Evolutionary conservation across 495 filamentous ascomycete species (phyloP).

Genomic region (Hypoxylon intermedium): DNA sequence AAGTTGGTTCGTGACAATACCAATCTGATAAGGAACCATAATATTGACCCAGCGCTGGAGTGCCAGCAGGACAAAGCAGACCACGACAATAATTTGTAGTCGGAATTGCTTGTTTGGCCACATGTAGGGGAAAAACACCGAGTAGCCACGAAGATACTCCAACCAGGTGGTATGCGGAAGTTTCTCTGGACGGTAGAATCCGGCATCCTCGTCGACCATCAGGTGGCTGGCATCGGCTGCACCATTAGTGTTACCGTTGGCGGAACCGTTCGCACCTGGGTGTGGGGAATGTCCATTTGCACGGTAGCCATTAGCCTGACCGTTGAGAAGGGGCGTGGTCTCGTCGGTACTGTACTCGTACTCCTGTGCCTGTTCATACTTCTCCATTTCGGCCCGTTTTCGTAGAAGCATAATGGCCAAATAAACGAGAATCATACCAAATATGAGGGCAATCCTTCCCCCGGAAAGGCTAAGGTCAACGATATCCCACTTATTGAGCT

Average conservation of each 20-base stretch:
- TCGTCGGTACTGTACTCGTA: slow-evolving; percentile 55
- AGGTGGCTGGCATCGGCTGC: slow-evolving; percentile 39
- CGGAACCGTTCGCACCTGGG: slow-evolving; percentile 34
- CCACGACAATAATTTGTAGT: slow-evolving; percentile 76
- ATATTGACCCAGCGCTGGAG: slow-evolving; percentile 82
- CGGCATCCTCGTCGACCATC: slow-evolving; percentile 54
- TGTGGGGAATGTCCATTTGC: slow-evolving; percentile 39
- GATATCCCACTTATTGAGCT: slow-evolving; percentile 55
- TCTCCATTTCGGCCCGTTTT: slow-evolving; percentile 43
- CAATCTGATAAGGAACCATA: slow-evolving; percentile 78
- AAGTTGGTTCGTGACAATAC: slow-evolving; percentile 73
- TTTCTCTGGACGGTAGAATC: slow-evolving; percentile 60
- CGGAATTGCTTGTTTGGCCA: slow-evolving; percentile 75
- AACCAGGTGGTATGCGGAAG: slow-evolving; percentile 64
- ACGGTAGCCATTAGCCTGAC: slow-evolving; percentile 44
- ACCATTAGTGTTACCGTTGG: slow-evolving; percentile 39
- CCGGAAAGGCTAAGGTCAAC: slow-evolving; percentile 57
- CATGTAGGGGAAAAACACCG: slow-evolving; percentile 89
- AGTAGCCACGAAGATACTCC: slow-evolving; percentile 89
- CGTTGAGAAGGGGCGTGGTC: slow-evolving; percentile 58
- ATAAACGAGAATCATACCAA: slow-evolving; percentile 52
- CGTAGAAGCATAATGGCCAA: slow-evolving; percentile 39
- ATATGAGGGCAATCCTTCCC: slow-evolving; percentile 50
- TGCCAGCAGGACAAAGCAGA: slow-evolving; percentile 79
- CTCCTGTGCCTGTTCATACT: slow-evolving; percentile 50